Evolutionary conservation across 2,329 filamentous ascomycete genomes (phyloP).

Genomic region (Macroventuria anomochaeta): DNA sequence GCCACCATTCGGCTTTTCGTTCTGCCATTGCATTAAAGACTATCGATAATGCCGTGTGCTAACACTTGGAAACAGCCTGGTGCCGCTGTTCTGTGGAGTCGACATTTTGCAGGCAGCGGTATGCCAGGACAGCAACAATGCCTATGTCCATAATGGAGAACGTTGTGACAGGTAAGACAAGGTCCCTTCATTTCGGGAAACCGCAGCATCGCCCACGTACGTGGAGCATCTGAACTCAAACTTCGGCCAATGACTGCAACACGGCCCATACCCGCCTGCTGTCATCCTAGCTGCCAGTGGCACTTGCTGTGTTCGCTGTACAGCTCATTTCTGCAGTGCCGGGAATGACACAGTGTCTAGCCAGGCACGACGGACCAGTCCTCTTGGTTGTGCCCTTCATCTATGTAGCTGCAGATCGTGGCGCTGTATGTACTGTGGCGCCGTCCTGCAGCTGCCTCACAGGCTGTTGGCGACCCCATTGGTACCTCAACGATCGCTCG

Average conservation of each 20-base stretch:
- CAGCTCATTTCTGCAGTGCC: conserved; percentile 33
- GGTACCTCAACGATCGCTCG: conserved; percentile 35
- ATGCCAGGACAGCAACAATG: conserved; percentile 21
- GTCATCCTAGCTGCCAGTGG: conserved; percentile 34
- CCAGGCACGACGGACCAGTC: conserved; percentile 33
- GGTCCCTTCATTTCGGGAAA: conserved; percentile 50
- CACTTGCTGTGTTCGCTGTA: conserved; percentile 24
- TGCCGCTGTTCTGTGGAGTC: conserved; percentile 22
- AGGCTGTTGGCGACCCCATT: conserved; percentile 23
- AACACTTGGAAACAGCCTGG: conserved; percentile 27
- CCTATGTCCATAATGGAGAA: background rate
- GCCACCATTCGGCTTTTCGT: conserved; percentile 9
- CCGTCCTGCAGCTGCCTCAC: conserved; percentile 27
- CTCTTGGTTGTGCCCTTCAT: conserved; percentile 28
- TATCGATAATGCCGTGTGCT: conserved; percentile 15
- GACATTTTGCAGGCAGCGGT: conserved; percentile 25
- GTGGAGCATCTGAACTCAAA: conserved; percentile 48
- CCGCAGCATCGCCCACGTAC: conserved; percentile 47
- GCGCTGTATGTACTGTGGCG: conserved; percentile 42
- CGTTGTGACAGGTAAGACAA: conserved; percentile 41
- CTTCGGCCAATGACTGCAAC: conserved; percentile 38
- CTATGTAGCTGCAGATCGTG: conserved; percentile 25
- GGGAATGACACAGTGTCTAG: conserved; percentile 34
- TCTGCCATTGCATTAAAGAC: conserved; percentile 23
- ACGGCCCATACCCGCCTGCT: conserved; percentile 34